A percentile compares a stretch with the other conserved stretches of the same genome.
phyloP scores from a whole-genome alignment of 306 rosid genomes.

The Cucurbita argyrosperma region DNA sequence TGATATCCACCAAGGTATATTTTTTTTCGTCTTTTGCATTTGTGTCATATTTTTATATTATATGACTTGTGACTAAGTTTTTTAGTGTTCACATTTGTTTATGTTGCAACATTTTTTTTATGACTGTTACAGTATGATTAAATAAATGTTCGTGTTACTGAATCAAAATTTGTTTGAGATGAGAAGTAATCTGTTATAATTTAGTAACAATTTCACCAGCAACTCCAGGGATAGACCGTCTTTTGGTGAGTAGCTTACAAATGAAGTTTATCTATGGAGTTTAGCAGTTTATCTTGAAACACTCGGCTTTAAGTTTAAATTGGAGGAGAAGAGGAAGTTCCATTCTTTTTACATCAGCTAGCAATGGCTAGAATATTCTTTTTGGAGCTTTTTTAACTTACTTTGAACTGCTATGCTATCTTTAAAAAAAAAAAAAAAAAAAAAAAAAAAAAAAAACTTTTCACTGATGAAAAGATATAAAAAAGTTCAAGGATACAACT shows the following conservation, averaged over 20 bases:
- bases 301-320: background rate
- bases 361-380: background rate
- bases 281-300: background rate
- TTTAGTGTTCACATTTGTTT: background rate
- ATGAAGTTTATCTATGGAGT: background rate
- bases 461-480: background rate
- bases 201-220: background rate
- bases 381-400: background rate
- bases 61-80: background rate
- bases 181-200: background rate
- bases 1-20: conserved; percentile 61
- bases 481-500: background rate
- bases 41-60: background rate
- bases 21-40: background rate
- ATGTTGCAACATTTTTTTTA: background rate
- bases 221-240: background rate
- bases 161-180: background rate
- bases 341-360: background rate
- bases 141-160: background rate
- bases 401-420: background rate
- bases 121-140: background rate
- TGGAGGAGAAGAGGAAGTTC: background rate
- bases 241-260: background rate
- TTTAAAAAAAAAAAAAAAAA: too few relatives aligned
- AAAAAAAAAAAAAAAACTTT: background rate